Percentiles rank a stretch among this genome's conserved stretches.
phyloP scores from a whole-genome alignment of 768 basidiomycete species.

The Tylopilus balloui region DNA sequence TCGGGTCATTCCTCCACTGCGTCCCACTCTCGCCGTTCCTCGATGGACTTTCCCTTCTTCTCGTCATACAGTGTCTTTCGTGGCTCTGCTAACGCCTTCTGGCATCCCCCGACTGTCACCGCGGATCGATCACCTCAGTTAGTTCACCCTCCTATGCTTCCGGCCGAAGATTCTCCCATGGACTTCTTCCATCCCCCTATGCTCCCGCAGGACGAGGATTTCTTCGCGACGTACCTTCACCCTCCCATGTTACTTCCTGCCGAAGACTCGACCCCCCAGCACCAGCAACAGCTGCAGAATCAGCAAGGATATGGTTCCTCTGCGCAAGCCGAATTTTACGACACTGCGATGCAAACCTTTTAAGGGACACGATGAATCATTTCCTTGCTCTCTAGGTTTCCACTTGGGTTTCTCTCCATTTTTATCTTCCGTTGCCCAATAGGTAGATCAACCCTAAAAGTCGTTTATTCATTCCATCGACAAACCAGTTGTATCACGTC shows the following conservation, averaged over 20 bases:
- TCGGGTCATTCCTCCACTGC: constrained; percentile 53
- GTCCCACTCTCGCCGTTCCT: constrained; percentile 55
- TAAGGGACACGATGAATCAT: constrained; percentile 12
- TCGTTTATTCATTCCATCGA: not conserved
- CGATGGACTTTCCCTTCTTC: constrained; percentile 65
- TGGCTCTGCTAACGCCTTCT: constrained; percentile 55
- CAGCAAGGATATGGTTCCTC: constrained; percentile 16
- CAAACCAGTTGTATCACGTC: constrained; percentile 16
- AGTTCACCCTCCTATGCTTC: constrained; percentile 70
- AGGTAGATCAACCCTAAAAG: constrained; percentile 22
- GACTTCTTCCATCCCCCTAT: constrained; percentile 66
- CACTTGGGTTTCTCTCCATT: not conserved
- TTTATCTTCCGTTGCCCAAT: constrained; percentile 1
- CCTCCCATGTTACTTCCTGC: constrained; percentile 51
- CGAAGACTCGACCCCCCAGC: constrained; percentile 28
- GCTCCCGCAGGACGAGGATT: constrained; percentile 61
- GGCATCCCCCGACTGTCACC: constrained; percentile 75
- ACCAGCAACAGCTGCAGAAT: constrained; percentile 23
- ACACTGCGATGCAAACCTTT: constrained; percentile 35
- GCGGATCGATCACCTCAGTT: constrained; percentile 53
- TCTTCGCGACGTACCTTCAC: constrained; percentile 52
- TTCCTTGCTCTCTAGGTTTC: not conserved
- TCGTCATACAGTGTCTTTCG: constrained; percentile 50
- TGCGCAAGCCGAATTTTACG: constrained; percentile 30
- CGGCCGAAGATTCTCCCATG: constrained; percentile 61